A percentile compares a stretch with the other conserved stretches of the same genome.
Conservation (phyloP, 352 stramenopile genomes). For the Nothophytophthora sp. region DNA sequence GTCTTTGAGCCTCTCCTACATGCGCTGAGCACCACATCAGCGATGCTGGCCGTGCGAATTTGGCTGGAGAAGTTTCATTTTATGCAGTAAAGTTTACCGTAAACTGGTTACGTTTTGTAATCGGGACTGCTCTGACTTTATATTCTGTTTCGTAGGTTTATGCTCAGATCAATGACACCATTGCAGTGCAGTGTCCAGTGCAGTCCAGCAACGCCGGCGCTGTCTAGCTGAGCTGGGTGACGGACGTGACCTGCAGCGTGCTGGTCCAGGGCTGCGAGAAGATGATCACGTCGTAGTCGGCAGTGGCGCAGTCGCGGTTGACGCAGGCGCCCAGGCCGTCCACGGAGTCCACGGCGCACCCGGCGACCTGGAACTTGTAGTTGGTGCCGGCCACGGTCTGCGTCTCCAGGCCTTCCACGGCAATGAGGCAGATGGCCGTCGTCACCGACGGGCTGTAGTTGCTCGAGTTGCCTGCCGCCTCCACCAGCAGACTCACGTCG, state of each 20-base stretch:
- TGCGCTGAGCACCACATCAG: neutral
- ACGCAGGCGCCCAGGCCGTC: constrained; percentile 33
- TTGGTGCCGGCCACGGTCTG: constrained; percentile 55
- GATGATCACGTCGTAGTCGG: constrained; percentile 37
- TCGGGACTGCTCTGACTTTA: no score
- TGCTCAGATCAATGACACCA: no score
- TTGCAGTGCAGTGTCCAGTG: no score
- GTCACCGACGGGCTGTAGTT: constrained; percentile 37
- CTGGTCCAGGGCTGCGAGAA: constrained; percentile 39
- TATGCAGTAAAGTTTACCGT: no score
- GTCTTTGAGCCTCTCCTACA: no score
- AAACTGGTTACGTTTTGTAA: no score
- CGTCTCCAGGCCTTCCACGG: constrained; percentile 30
- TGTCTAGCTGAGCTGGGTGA: constrained; percentile 27
- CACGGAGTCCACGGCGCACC: constrained; percentile 32
- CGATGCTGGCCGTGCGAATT: neutral
- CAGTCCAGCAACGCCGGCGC: no score
- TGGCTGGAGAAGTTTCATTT: no score
- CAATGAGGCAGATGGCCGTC: constrained; percentile 38
- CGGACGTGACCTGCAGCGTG: constrained; percentile 37
- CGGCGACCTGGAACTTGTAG: constrained; percentile 49
- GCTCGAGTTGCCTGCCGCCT: constrained; percentile 24
- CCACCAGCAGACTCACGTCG: constrained; percentile 29
- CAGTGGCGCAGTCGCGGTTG: constrained; percentile 29
- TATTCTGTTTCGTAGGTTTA: no score